Base-by-base conservation (phyloP, 805 yeast species). In the Candida mattraensis region DNA sequence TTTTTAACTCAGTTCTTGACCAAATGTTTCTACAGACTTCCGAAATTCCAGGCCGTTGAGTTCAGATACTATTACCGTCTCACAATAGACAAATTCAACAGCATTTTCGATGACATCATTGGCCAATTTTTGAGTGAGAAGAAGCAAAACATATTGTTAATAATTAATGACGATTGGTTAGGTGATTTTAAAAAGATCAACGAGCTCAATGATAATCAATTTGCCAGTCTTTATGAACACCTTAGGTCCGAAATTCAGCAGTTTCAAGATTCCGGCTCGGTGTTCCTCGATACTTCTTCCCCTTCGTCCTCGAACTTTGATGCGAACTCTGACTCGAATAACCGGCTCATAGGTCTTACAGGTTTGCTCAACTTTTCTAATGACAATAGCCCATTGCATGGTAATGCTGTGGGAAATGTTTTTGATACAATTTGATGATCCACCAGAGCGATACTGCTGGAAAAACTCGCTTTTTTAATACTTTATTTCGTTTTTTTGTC, bases 1-100 rank as follows among this genome's bases (percentile, higher is more conserved):
- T 84, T 83, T 50, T 67, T 87, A 33, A 78, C 80, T 54, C 71
- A 68, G 35, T 60, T 61, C 26, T 74, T 86, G 31, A 74, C 87
- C 1, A 60, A 63, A 29, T 61, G 82, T 34, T 67, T 86, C 35
- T 80, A 76, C 50, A 70, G 70, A 34, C 63, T 84, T 34, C 95
- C 95, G 6, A 69, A 68, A 27, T 87, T 88, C 64, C 51, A 75
- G 28, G 75, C 76, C 41, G 57, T 63, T 37, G 82, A 76, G 50
- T 76, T 67, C 51, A 72, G 65, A 44, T 76, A 76, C 53, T 75
- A 54, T 37, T 48, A 55, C 34, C 45, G 53, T 24, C 35, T 63
- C 5, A 60, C 64, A 14, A 45, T 56, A 24, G 65, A 63, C 24
- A 62, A 60, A 34, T 50, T 63, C 24, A 61, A 57, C 42, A 28